Conservation (phyloP, 352 stramenopile genomes). For the Pythium aquatile region DNA sequence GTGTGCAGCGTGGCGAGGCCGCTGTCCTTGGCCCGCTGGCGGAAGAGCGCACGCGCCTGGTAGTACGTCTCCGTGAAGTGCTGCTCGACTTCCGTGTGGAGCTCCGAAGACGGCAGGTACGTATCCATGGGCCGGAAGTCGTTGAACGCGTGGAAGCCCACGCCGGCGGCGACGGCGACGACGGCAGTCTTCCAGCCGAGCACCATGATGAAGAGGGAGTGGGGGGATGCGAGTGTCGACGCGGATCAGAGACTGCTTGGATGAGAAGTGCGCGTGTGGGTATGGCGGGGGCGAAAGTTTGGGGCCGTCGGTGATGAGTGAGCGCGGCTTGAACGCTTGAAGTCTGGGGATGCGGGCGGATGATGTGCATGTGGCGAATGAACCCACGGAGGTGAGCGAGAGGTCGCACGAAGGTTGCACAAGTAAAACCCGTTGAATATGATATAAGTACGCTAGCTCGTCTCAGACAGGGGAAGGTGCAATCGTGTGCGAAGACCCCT, state of each 20-base stretch:
- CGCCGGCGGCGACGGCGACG: slow-evolving; percentile 8
- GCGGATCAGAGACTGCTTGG: neutral
- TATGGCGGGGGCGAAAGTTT: neutral
- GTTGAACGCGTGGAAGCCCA: slow-evolving; percentile 37
- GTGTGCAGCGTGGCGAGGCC: slow-evolving; percentile 35
- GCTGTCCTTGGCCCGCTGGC: slow-evolving; percentile 27
- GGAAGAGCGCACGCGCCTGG: slow-evolving; percentile 61
- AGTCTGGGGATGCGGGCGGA: neutral
- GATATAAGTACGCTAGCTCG: neutral
- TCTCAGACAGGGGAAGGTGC: too few relatives aligned
- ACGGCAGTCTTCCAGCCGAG: slow-evolving; percentile 19
- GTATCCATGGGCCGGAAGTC: slow-evolving; percentile 52
- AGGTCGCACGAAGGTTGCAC: neutral
- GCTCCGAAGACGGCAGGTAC: slow-evolving; percentile 25
- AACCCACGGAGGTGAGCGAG: neutral
- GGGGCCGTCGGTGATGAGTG: neutral
- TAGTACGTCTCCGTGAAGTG: slow-evolving; percentile 70
- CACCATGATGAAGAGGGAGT: slow-evolving; percentile 8
- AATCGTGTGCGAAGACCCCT: too few relatives aligned
- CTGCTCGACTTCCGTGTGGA: slow-evolving; percentile 33
- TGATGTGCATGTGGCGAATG: neutral
- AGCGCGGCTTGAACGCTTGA: neutral
- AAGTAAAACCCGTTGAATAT: neutral
- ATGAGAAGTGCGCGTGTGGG: neutral
- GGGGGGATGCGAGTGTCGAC: neutral